Evolutionary conservation across 108 stramenopile genomes (phyloP).

Genomic region (Cyclostephanos invisitatus): DNA sequence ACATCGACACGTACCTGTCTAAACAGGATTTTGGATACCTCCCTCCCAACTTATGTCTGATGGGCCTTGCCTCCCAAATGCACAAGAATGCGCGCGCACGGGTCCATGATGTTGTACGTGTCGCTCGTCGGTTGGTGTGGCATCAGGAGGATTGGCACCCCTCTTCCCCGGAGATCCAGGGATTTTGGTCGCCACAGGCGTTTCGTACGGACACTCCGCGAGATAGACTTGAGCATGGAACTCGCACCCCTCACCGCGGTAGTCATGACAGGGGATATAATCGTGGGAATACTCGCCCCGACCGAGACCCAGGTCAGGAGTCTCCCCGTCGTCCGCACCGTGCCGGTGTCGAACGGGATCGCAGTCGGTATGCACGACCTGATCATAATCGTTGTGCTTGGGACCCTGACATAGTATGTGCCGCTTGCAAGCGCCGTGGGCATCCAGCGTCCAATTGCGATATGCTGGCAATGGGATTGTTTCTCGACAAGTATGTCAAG

Average conservation of each 20-base stretch:
- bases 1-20: neutral
- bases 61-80: neutral
- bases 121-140: neutral
- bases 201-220: neutral
- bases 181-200: neutral
- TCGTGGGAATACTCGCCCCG: neutral
- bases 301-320: neutral
- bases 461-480: neutral
- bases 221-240: neutral
- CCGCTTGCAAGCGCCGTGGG: neutral
- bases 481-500: neutral
- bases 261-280: neutral
- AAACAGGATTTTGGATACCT: neutral
- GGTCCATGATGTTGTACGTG: neutral
- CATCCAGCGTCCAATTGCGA: neutral
- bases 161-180: neutral
- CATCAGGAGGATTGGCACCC: neutral
- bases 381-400: neutral
- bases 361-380: neutral
- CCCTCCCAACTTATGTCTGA: neutral
- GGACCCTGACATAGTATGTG: neutral
- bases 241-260: neutral
- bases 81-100: neutral
- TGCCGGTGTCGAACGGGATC: neutral
- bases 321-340: neutral